These are phyloP conservation scores for Solanum appendiculatum DNA, from an alignment of 257 asterid species.

Conservation along the genomic window DNA sequence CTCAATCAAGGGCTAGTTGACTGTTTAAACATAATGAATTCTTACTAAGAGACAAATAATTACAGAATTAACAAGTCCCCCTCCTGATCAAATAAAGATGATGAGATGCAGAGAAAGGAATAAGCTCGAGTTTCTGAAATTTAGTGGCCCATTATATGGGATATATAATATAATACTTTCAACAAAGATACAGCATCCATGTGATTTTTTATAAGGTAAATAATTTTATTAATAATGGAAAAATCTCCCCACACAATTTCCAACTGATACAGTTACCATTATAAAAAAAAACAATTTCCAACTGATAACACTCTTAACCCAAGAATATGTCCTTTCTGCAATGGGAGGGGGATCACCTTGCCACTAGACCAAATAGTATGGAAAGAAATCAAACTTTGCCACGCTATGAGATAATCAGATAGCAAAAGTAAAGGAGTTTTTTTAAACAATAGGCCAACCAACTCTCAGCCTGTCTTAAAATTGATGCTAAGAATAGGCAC, in stretches of 20 bases:
- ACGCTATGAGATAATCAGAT: background rate
- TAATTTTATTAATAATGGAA: background rate
- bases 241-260: background rate
- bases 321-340: background rate
- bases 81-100: background rate
- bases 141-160: background rate
- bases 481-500: background rate
- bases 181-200: background rate
- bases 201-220: background rate
- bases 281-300: too few species aligned
- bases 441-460: background rate
- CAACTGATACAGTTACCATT: too few species aligned
- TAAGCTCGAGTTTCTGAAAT: background rate
- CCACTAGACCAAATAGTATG: background rate
- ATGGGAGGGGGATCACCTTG: background rate
- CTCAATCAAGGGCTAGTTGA: background rate
- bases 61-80: background rate
- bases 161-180: background rate
- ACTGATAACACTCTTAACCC: background rate
- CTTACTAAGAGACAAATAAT: background rate
- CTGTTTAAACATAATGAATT: background rate
- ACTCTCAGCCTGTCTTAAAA: background rate
- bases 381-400: background rate
- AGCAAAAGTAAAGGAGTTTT: background rate
- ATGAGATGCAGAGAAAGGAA: background rate